These are phyloP conservation scores for Phaffia tasmanica DNA, from an alignment of 768 basidiomycete genomes.

Conservation along the genomic window DNA sequence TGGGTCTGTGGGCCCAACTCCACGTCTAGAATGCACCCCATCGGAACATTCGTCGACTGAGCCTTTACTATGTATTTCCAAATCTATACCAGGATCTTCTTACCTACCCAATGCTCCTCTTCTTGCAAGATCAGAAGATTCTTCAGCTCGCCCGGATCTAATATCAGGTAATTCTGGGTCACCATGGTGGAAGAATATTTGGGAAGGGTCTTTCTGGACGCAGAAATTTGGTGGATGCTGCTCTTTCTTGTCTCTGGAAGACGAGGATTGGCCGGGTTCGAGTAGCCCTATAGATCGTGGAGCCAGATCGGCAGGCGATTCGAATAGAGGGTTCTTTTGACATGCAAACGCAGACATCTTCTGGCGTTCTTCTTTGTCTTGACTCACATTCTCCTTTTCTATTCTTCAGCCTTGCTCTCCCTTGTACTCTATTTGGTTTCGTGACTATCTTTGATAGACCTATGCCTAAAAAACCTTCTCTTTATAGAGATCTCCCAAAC, in stretches of 20 bases:
- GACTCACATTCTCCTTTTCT: neutral
- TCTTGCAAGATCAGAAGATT: neutral
- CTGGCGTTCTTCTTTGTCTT: neutral
- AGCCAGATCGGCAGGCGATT: neutral
- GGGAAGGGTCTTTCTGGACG: neutral
- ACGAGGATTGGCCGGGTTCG: slow-evolving; percentile 6
- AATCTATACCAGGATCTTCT: too few species aligned
- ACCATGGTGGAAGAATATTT: neutral
- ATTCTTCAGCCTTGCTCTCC: neutral
- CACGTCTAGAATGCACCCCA: too few species aligned
- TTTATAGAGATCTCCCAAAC: too few species aligned
- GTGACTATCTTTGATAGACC: neutral
- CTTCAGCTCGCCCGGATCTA: neutral
- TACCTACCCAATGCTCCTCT: too few species aligned
- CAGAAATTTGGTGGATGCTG: slow-evolving; percentile 6
- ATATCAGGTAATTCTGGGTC: slow-evolving; percentile 6
- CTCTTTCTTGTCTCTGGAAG: slow-evolving; percentile 4
- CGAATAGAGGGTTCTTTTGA: slow-evolving; percentile 11
- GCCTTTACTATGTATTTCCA: too few species aligned
- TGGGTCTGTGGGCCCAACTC: neutral
- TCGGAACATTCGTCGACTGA: too few species aligned
- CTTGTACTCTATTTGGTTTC: neutral
- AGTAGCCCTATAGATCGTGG: neutral
- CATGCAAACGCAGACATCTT: too few species aligned
- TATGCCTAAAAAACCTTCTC: neutral